These are phyloP conservation scores for Candida arabinofermentans DNA, from an alignment of 805 yeast species.

Conservation along the genomic window DNA sequence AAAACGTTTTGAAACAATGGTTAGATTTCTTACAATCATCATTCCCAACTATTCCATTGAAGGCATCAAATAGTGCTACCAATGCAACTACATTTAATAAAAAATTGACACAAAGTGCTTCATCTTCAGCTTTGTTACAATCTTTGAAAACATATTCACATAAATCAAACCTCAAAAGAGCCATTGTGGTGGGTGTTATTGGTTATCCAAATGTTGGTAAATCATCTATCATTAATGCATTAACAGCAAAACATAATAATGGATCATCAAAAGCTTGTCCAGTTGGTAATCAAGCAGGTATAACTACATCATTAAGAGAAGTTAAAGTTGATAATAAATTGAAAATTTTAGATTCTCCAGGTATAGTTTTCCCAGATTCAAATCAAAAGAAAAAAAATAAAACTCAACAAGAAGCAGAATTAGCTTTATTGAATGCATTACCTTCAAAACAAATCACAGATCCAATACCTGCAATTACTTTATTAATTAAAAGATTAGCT, in stretches of 20 bases:
- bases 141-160: conserved; percentile 83
- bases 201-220: conserved; percentile 98
- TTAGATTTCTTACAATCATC: conserved; percentile 67
- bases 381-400: conserved; percentile 38
- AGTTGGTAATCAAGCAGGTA: conserved; percentile 97
- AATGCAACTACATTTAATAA: conserved; percentile 68
- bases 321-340: conserved; percentile 88
- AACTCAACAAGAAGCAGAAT: conserved; percentile 77
- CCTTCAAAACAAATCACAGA: conserved; percentile 84
- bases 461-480: conserved; percentile 76
- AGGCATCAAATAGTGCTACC: conserved; percentile 72
- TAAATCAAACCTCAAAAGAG: conserved; percentile 79
- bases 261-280: conserved; percentile 79
- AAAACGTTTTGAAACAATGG: conserved; percentile 81
- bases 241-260: conserved; percentile 76
- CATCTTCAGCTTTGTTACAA: conserved; percentile 71
- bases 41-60: conserved; percentile 90
- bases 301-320: conserved; percentile 87
- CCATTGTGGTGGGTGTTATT: conserved; percentile 89
- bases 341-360: conserved; percentile 91
- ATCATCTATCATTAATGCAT: conserved; percentile 88
- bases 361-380: conserved; percentile 82
- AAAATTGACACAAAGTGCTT: conserved; percentile 62
- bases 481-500: conserved; percentile 71
- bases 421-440: conserved; percentile 81